Base-by-base conservation (phyloP, 495 filamentous ascomycete species). In the Talaromyces nanjingensis region DNA sequence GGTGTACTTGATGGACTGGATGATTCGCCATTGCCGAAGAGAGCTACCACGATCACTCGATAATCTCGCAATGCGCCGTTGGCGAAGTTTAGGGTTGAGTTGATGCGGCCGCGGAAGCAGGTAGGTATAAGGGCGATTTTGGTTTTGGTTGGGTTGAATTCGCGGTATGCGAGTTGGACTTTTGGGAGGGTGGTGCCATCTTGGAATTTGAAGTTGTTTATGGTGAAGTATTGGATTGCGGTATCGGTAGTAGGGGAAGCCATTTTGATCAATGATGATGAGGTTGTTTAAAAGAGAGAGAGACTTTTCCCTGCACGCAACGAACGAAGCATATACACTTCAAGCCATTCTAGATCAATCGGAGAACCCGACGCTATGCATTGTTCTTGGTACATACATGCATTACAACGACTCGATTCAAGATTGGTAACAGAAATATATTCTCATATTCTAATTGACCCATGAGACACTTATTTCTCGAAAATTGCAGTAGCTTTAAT, bases 11-110 rank as follows among this genome's bases (percentile, higher is more conserved):
- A 88, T 6, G 86, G 87, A 34, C 84, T 86, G 0, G 80, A 83
- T 1, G 86, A 88, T 73, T 89, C 80, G 37, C 86, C 85, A 67
- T 89, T 88, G 25, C 87, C 87, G 53, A 89, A 84, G 6, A 88
- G 74, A 1, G 86, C 87, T 14, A 86, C 77, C 63, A 89, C 77
- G 61, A 89, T 79, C 56, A 89, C 85, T 63, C 83, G 80, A 60
- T 78, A 69, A 5, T 81, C 77, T 62, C 76, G 73, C 24, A 88
- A 72, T 0, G 77, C 76, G 52, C 80, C 82, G 16, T 79, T 70
- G 34, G 79, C 74, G 58, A 83, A 81, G 59, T 70, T 79, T 14
- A 76, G 65, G 6, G 80, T 81, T 0, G 63, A 64, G 12, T 77
- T 70, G 37, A 83, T 72, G 45, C 70, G 69, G 24, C 81, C 81